Percentiles rank a stretch among this genome's conserved stretches.
phyloP scores from a whole-genome alignment of 345 rosid genomes.

The Clausena lansium region DNA sequence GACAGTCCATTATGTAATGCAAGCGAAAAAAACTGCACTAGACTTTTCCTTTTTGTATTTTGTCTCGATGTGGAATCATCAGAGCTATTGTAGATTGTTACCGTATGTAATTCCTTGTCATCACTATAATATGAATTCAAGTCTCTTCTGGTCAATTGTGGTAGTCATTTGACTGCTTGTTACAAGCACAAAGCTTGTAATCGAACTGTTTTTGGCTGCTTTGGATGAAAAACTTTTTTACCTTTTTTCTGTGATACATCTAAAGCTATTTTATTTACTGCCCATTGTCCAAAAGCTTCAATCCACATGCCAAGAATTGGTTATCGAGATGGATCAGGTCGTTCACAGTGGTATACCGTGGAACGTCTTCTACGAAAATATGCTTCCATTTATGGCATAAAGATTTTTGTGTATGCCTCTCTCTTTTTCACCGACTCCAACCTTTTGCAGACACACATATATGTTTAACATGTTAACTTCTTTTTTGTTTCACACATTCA shows the following conservation, averaged over 20 bases:
- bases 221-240: not conserved
- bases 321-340: conserved; percentile 67
- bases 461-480: not conserved
- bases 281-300: conserved; percentile 47
- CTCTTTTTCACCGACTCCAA: not conserved
- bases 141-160: not conserved
- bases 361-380: conserved; percentile 88
- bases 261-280: not conserved
- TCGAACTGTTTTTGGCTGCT: not conserved
- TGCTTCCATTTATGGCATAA: conserved; percentile 59
- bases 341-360: conserved; percentile 79
- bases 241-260: not conserved
- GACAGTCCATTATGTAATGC: not conserved
- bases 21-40: not conserved
- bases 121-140: not conserved
- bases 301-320: conserved; percentile 93
- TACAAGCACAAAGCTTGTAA: not conserved
- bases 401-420: conserved; percentile 64
- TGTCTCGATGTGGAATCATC: not conserved
- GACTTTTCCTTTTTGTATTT: not conserved
- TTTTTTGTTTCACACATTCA: conserved; percentile 1
- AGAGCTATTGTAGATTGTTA: not conserved
- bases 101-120: not conserved
- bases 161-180: not conserved
- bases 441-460: not conserved